phyloP scores from a whole-genome alignment of 2,329 filamentous ascomycete species.

The Myriosclerotinia curreyana region DNA sequence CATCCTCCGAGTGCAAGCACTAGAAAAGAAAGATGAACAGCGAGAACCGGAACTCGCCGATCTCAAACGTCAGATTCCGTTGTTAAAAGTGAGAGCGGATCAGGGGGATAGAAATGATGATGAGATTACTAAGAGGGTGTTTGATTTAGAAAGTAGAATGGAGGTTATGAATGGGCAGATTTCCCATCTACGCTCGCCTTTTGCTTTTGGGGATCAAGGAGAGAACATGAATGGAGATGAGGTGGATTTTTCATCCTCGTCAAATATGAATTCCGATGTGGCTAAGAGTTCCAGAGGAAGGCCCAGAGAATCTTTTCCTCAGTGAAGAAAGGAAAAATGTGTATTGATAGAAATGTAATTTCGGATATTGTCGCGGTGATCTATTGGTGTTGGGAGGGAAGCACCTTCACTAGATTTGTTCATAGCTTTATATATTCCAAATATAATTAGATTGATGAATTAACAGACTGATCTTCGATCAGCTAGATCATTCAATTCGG shows the following conservation, averaged over 20 bases:
- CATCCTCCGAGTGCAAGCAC: constrained; percentile 7
- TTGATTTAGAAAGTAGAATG: neutral
- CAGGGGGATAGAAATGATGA: neutral
- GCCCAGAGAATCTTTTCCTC: neutral
- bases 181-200: neutral
- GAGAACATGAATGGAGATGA: neutral
- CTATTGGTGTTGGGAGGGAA: neutral
- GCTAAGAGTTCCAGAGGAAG: neutral
- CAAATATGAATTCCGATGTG: neutral
- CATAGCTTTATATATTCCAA: neutral
- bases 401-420: neutral
- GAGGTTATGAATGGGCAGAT: neutral
- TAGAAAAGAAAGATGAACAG: constrained; percentile 9
- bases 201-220: neutral
- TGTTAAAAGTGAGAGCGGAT: neutral
- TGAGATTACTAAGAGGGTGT: neutral
- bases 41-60: neutral
- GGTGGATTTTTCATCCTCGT: neutral
- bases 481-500: no score
- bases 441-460: neutral
- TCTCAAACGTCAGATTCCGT: neutral
- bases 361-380: neutral
- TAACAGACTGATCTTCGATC: neutral
- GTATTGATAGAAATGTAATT: neutral
- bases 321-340: no score